Evolutionary conservation across 441 rosid genomes (phyloP).

Genomic region (Pelargonium fulgidum): DNA sequence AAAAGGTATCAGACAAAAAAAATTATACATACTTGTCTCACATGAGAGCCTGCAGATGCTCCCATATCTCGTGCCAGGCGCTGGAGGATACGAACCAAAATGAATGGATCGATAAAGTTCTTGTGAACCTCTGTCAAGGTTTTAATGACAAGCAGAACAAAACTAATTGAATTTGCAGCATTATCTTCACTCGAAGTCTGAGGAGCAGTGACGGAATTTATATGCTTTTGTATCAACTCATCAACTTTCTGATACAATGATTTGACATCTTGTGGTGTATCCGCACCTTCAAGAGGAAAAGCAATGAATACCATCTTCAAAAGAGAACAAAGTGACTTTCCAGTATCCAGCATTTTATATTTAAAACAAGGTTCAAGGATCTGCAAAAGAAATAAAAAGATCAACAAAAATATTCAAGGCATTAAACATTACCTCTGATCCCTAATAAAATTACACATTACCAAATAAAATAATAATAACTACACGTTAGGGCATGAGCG

Average conservation of each 20-base stretch:
- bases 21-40: slow-evolving; percentile 66
- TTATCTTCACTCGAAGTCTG: slow-evolving; percentile 68
- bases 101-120: slow-evolving; percentile 58
- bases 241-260: slow-evolving; percentile 72
- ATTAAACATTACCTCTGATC: slow-evolving; percentile 1
- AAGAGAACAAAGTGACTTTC: slow-evolving; percentile 85
- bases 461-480: slow-evolving; percentile 8
- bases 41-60: slow-evolving; percentile 61
- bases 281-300: slow-evolving; percentile 69
- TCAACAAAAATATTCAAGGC: too few species aligned
- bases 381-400: slow-evolving; percentile 30
- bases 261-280: slow-evolving; percentile 66
- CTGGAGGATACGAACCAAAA: slow-evolving; percentile 78
- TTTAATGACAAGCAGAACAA: slow-evolving; percentile 76
- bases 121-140: slow-evolving; percentile 84
- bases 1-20: neutral
- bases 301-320: slow-evolving; percentile 89
- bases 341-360: slow-evolving; percentile 87
- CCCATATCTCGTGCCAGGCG: slow-evolving; percentile 80
- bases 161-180: slow-evolving; percentile 66
- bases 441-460: neutral
- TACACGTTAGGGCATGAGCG: slow-evolving; percentile 20
- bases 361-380: slow-evolving; percentile 95
- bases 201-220: slow-evolving; percentile 49
- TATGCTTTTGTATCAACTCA: slow-evolving; percentile 82